Percentiles rank a stretch among this genome's conserved stretches.
These are phyloP conservation scores for Lactuca saligna DNA, from an alignment of 129 eudicot species.

Conservation along the genomic window DNA sequence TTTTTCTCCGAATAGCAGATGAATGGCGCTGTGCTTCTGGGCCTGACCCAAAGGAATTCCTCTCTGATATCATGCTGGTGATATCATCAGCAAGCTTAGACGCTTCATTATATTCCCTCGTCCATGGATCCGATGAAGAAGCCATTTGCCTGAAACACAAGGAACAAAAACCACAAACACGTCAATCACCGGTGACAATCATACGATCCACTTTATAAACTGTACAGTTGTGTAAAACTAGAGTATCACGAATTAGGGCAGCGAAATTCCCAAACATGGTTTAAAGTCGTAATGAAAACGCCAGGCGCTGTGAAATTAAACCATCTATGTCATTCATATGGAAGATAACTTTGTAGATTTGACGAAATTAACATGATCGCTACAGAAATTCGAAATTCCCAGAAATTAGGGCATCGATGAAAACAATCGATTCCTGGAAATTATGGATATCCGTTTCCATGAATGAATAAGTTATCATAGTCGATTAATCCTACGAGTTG, in stretches of 20 bases:
- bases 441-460: slow-evolving; percentile 8
- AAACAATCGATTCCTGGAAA: background rate
- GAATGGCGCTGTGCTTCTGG: slow-evolving; percentile 78
- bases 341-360: background rate
- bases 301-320: slow-evolving; percentile 2
- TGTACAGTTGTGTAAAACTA: background rate
- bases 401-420: slow-evolving; percentile 19
- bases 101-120: slow-evolving; percentile 72
- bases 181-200: slow-evolving; percentile 9
- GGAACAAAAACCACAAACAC: slow-evolving; percentile 11
- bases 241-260: slow-evolving; percentile 3
- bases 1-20: slow-evolving; percentile 70
- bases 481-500: background rate
- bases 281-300: slow-evolving; percentile 2
- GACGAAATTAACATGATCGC: slow-evolving; percentile 5
- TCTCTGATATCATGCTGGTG: slow-evolving; percentile 69
- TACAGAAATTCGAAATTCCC: background rate
- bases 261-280: background rate
- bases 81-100: slow-evolving; percentile 78
- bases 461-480: background rate
- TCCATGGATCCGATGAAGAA: slow-evolving; percentile 68
- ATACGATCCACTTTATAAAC: background rate
- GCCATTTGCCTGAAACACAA: slow-evolving; percentile 49
- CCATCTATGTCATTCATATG: slow-evolving; percentile 2
- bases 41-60: slow-evolving; percentile 61